These are phyloP conservation scores for Cryptococcus jaspeensis DNA, from an alignment of 1,284 basidiomycete genomes.

Conservation along the genomic window DNA sequence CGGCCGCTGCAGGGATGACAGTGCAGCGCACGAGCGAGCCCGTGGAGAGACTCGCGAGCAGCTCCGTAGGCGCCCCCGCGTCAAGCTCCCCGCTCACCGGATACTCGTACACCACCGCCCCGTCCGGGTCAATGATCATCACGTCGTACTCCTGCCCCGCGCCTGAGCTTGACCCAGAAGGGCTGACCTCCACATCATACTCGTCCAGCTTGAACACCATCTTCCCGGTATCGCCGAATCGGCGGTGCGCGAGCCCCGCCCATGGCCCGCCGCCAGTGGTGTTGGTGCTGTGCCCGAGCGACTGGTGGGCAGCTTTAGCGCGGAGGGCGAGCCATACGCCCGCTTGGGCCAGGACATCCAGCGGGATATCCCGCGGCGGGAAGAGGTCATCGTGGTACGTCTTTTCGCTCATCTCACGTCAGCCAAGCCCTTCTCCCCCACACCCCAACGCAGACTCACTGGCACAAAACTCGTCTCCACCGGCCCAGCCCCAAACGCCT, in stretches of 20 bases:
- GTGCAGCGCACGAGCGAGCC: slow-evolving; percentile 11
- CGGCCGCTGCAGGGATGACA: slow-evolving; percentile 28
- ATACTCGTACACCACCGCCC: not conserved
- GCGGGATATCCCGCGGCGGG: slow-evolving; percentile 61
- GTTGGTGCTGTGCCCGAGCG: slow-evolving; percentile 16
- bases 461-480: slow-evolving; percentile 92
- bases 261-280: slow-evolving; percentile 51
- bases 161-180: slow-evolving; percentile 9
- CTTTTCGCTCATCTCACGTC: slow-evolving; percentile 48
- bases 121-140: not conserved
- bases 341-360: slow-evolving; percentile 70
- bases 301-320: slow-evolving; percentile 8
- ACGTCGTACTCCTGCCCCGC: not conserved
- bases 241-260: slow-evolving; percentile 64
- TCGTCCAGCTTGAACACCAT: slow-evolving; percentile 34
- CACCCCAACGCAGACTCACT: slow-evolving; percentile 52
- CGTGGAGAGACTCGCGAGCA: slow-evolving; percentile 25
- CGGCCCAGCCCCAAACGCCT: slow-evolving; percentile 73
- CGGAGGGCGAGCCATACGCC: slow-evolving; percentile 69
- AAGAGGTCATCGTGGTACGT: slow-evolving; percentile 77
- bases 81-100: slow-evolving; percentile 5
- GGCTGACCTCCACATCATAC: slow-evolving; percentile 21
- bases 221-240: slow-evolving; percentile 60
- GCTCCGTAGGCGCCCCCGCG: slow-evolving; percentile 24
- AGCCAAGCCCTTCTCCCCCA: not conserved